Evolutionary conservation across 1,139 yeast species (phyloP), one percentile per base, ranked within the genome.

Genomic region (Pichia sp.): DNA sequence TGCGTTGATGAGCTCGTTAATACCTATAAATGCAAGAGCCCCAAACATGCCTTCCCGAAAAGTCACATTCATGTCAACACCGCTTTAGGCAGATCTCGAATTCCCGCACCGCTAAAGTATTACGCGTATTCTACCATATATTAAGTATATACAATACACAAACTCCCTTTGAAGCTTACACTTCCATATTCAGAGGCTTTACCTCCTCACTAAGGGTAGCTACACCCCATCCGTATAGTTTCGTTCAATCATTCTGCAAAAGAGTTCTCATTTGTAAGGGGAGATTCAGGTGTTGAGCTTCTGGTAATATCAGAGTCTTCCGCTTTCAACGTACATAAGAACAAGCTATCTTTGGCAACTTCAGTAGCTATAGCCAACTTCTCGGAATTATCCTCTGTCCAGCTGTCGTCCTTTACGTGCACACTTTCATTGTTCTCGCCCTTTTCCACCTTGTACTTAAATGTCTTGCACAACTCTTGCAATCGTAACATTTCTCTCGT

Each of bases 321-420:
- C 7, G 57, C 29, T 42, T 62, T 81, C 47, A 82, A 63, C 19
- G 73, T 70, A 36, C 84, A 62, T 60, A 85, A 80, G 5, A 82
- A 72, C 5, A 85, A 69, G 2, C 89, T 82, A 48, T 77, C 75
- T 62, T 88, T 72, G 0, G 89, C 88, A 4, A 63, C 62, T 1
- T 67, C 67, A 2, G 81, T 73, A 0, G 80, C 80, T 32, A 64
- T 64, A 41, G 68, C 71, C 45, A 75, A 77, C 61, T 82, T 80
- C 10, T 73, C 75, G 29, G 71, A 71, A 36, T 78, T 78, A 87
- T 90, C 85, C 13, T 67, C 67, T 16, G 74, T 74, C 54, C 78
- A 79, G 26, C 76, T 70, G 10, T 73, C 83, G 51, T 57, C 60
- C 8, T 49, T 50, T 1, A 53, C 55, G n/a, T 55, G 57, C 8